A percentile compares a stretch with the other conserved stretches of the same genome.
phyloP scores from a whole-genome alignment of 148 eudicot genomes.

The Camellia lanceoleosa region DNA sequence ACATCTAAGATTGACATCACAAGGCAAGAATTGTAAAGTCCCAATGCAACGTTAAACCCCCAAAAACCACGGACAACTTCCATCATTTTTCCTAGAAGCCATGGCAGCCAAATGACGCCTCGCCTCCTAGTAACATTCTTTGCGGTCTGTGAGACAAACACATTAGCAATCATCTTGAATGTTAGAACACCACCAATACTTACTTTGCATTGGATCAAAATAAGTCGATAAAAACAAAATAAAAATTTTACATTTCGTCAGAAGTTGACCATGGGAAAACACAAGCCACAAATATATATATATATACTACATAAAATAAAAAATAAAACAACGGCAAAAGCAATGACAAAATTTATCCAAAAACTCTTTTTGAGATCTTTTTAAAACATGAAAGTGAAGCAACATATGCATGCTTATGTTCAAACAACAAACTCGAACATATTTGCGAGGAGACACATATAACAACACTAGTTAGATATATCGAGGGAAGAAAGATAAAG shows the following conservation, averaged over 20 bases:
- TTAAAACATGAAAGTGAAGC: too few species aligned
- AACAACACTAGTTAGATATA: background rate
- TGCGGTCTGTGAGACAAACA: slow-evolving; percentile 58
- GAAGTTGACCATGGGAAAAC: too few species aligned
- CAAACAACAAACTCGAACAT: background rate
- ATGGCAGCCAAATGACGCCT: slow-evolving; percentile 93
- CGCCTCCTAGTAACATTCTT: slow-evolving; percentile 57
- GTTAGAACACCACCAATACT: background rate
- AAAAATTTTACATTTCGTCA: background rate
- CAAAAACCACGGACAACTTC: slow-evolving; percentile 64
- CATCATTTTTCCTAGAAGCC: slow-evolving; percentile 63
- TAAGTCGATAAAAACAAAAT: background rate
- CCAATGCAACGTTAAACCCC: slow-evolving; percentile 66
- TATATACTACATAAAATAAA: too few species aligned
- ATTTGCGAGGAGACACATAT: too few species aligned
- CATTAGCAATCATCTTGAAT: background rate
- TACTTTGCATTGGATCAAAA: background rate
- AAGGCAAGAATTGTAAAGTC: slow-evolving; percentile 80
- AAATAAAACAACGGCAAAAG: background rate
- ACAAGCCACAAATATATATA: too few species aligned
- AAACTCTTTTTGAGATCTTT: background rate
- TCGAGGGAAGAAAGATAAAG: background rate
- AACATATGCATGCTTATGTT: background rate
- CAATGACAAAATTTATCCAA: background rate
- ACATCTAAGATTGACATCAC: slow-evolving; percentile 90